phyloP scores from a whole-genome alignment of 2,329 filamentous ascomycete genomes.

The Helicocarpus griseus region DNA sequence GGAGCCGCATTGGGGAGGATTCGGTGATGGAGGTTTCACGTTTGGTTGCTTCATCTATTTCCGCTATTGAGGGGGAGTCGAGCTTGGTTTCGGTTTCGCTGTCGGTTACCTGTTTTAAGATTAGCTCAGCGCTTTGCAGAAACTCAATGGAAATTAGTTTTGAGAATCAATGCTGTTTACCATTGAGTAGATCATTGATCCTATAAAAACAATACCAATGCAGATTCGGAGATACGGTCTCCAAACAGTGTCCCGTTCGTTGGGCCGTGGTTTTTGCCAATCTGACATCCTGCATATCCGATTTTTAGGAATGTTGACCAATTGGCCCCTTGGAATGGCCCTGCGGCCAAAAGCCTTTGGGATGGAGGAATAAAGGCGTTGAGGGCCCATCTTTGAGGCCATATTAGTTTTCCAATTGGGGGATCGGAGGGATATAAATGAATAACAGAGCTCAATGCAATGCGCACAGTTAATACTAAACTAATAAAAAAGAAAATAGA shows the following conservation, averaged over 20 bases:
- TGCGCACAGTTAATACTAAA: neutral
- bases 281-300: slow-evolving; percentile 21
- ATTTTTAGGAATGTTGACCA: slow-evolving; percentile 10
- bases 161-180: slow-evolving; percentile 20
- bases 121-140: neutral
- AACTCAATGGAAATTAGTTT: too few relatives aligned
- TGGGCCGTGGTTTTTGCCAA: slow-evolving; percentile 14
- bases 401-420: neutral
- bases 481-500: neutral
- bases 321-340: slow-evolving; percentile 16
- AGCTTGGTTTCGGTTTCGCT: slow-evolving; percentile 29
- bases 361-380: slow-evolving; percentile 24
- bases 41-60: slow-evolving; percentile 73
- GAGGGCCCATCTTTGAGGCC: slow-evolving; percentile 20
- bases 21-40: slow-evolving; percentile 64
- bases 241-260: slow-evolving; percentile 29
- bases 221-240: slow-evolving; percentile 40
- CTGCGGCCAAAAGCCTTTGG: slow-evolving; percentile 24
- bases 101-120: slow-evolving; percentile 18
- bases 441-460: neutral
- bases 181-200: slow-evolving; percentile 43
- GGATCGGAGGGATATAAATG: slow-evolving; percentile 4
- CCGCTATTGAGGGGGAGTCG: slow-evolving; percentile 58
- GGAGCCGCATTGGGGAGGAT: slow-evolving; percentile 86
- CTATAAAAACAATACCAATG: slow-evolving; percentile 40